Evolutionary conservation across 768 basidiomycete species (phyloP).

Genomic region (Leccinum sublutescens): DNA sequence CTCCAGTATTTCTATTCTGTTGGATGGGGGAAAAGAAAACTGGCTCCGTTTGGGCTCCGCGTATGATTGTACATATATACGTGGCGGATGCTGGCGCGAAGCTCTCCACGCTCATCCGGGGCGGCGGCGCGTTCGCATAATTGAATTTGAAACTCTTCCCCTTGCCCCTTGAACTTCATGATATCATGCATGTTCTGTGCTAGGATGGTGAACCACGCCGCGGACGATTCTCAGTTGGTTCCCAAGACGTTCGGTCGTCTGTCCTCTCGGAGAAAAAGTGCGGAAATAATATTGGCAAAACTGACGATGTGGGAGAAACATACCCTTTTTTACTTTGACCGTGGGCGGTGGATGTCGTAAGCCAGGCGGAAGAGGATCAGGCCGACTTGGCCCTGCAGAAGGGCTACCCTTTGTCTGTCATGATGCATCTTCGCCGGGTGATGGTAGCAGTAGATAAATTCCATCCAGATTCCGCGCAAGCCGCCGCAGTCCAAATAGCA

Average conservation of each 20-base stretch:
- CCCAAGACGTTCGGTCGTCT: not conserved
- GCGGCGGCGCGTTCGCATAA: not conserved
- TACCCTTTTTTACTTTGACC: not conserved
- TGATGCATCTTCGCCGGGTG: not conserved
- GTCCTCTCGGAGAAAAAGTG: not conserved
- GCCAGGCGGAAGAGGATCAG: not conserved
- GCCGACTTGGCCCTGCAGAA: not conserved
- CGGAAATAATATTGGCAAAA: not conserved
- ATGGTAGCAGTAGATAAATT: not conserved
- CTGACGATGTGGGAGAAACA: constrained; percentile 6
- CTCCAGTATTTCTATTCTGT: not conserved
- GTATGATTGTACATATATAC: not conserved
- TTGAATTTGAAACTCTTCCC: not conserved
- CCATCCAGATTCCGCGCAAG: not conserved
- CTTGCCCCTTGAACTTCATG: not conserved
- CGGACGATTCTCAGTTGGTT: constrained; percentile 11
- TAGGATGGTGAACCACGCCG: constrained; percentile 6
- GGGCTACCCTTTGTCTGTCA: not conserved
- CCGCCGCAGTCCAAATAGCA: not conserved
- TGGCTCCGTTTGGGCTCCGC: not conserved
- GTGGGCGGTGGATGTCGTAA: constrained; percentile 7
- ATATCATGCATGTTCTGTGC: not conserved
- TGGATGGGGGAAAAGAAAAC: not conserved
- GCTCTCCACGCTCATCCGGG: not conserved
- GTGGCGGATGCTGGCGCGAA: constrained; percentile 20